Evolutionary conservation across 805 yeast species (phyloP).

Genomic region (Ogataea pilisensis): DNA sequence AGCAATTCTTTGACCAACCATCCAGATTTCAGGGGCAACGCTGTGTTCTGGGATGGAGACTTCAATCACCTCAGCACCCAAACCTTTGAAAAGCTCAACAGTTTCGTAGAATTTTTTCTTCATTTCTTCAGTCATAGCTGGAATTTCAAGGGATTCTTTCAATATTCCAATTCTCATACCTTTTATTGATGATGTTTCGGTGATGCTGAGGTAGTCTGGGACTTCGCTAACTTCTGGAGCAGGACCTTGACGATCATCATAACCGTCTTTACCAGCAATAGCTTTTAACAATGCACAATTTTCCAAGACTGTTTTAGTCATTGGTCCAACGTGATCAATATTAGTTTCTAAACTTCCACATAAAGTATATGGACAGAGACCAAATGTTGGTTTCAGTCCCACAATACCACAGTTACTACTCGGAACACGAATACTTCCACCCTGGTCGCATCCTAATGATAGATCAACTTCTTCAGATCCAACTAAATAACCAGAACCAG

Average conservation of each 20-base stretch:
- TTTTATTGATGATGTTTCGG: conserved; percentile 18
- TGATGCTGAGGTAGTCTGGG: conserved; percentile 21
- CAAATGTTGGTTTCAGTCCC: conserved; percentile 49
- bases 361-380: conserved; percentile 37
- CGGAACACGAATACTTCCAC: conserved; percentile 48
- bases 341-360: conserved; percentile 32
- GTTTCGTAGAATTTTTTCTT: conserved; percentile 26
- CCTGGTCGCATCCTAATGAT: conserved; percentile 33
- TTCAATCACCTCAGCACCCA: conserved; percentile 34
- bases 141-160: conserved; percentile 33
- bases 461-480: conserved; percentile 43
- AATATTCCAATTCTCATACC: conserved; percentile 33
- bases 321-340: conserved; percentile 37
- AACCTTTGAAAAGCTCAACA: conserved; percentile 23
- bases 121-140: conserved; percentile 30
- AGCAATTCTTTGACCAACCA: conserved; percentile 28
- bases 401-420: conserved; percentile 32
- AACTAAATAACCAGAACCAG: conserved; percentile 43
- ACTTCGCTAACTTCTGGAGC: conserved; percentile 14
- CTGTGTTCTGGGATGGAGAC: conserved; percentile 34
- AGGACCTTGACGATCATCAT: conserved; percentile 28
- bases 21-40: conserved; percentile 36
- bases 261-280: conserved; percentile 34
- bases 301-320: conserved; percentile 33
- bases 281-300: conserved; percentile 31